Base-by-base conservation (phyloP, 139 green algal species). In the Tetradesmus lagerheimii region DNA sequence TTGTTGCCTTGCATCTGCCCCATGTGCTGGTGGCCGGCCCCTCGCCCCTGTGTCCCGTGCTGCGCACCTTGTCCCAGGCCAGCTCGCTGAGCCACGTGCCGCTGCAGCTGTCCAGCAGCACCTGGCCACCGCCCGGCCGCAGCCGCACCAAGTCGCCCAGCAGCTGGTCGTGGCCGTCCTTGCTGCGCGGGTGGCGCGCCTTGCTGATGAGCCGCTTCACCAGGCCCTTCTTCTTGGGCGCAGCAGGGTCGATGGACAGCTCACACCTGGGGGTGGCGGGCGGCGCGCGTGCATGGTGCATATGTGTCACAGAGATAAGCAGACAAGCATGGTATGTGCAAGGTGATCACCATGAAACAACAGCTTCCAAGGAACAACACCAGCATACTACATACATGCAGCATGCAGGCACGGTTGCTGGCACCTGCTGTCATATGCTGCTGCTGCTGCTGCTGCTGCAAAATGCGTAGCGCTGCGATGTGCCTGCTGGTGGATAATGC, bases 51-150 rank as follows among this genome's bases (percentile, higher is more conserved):
- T 31, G 14, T 0, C 57, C 1, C 23, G 45, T 53, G 57, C 57
- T 67, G 8, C 92, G 88, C 64, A 93, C 91, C 64, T 88, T 88
- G 41, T 94, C 93, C 92, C 92, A 95, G 35, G 93, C 89, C 11
- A 97, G 67, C 75, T 94, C 87, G n/a, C 86, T 90, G 74, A 97
- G 89, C 94, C 94, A 97, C 79, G 78, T 92, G 37, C 94, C 94
- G 37, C 66, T 83, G 83, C 91, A 92, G 1, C 31, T 92, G 90
- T 96, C 94, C 37, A 96, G 79, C 37, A 93, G 83, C 18, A 50
- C 18, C 9, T 92, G 82, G 27, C 81, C 83, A 23, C 86, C 38
- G 27, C 79, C 27, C 14, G 15, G 20, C 4, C n/a, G 27, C n/a
- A 78, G 29, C 34, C 39, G 15, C 38, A 88, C 12, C 64, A 88